A percentile compares a stretch with the other conserved stretches of the same genome.
Evolutionary conservation across 75 land plant species (phyloP).

Genomic region (Chamaecyparis obtusa): DNA sequence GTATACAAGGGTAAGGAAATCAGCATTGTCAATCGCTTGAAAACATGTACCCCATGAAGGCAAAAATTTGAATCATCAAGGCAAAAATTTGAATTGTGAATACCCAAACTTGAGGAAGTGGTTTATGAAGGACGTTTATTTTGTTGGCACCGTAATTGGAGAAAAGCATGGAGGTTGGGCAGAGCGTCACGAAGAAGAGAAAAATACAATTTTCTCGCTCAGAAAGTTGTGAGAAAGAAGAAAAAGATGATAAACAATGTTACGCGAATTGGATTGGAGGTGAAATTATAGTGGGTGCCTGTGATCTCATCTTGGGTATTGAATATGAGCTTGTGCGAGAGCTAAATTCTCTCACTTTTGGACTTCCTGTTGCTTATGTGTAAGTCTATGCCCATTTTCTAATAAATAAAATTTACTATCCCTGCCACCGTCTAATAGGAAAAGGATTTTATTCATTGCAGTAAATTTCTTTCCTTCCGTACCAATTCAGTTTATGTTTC

Average conservation of each 20-base stretch:
- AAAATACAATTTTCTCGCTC: not conserved
- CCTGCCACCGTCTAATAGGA: not conserved
- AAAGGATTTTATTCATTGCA: not conserved
- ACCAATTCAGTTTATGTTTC: not conserved
- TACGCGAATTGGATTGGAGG: not conserved
- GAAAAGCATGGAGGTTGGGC: not conserved
- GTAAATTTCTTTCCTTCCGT: not conserved
- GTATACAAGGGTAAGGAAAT: too few species aligned
- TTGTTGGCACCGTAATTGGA: too few species aligned
- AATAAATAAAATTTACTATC: not conserved
- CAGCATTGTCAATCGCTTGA: too few species aligned
- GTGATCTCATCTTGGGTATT: conserved; percentile 22
- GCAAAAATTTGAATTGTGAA: too few species aligned
- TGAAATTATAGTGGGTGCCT: conserved; percentile 16
- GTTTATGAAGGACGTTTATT: not conserved
- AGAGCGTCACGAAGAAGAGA: not conserved
- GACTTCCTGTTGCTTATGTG: conserved; percentile 28
- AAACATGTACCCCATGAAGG: too few species aligned
- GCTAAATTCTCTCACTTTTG: conserved; percentile 18
- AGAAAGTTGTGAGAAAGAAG: not conserved
- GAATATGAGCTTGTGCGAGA: conserved; percentile 24
- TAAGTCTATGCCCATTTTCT: not conserved
- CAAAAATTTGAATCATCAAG: too few species aligned
- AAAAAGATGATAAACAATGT: not conserved
- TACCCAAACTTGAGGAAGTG: too few species aligned